A percentile compares a stretch with the other conserved stretches of the same genome.
Conservation (phyloP, 208 protist species). For the Leishmania gerbilli region DNA sequence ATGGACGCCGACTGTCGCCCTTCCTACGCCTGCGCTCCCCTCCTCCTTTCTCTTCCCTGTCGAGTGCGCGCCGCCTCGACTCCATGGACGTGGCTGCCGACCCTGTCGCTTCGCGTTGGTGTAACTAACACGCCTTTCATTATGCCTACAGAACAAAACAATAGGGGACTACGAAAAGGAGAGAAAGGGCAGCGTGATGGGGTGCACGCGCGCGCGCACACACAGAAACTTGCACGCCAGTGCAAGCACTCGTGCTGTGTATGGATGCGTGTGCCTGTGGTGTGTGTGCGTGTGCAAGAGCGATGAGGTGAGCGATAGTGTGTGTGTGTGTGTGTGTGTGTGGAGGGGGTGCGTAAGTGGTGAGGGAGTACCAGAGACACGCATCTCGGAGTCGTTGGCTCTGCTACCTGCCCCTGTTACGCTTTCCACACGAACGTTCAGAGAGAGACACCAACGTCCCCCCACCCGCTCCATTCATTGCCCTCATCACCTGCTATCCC, state of each 20-base stretch:
- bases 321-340: too few relatives aligned
- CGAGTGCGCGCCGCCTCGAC: not conserved
- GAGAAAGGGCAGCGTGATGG: not conserved
- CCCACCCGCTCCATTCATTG: not conserved
- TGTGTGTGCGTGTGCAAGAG: too few relatives aligned
- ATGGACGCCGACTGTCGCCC: not conserved
- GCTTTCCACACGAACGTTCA: not conserved
- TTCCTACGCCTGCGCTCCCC: not conserved
- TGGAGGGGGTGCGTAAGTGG: not conserved
- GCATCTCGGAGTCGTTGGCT: not conserved
- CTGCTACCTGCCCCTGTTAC: not conserved
- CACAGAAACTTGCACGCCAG: not conserved
- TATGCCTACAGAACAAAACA: not conserved
- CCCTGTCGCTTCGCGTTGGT: not conserved
- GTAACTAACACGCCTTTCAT: not conserved
- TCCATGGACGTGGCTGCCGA: not conserved
- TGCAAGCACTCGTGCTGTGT: not conserved
- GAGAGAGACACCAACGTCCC: not conserved
- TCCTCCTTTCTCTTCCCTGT: not conserved
- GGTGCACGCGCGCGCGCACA: not conserved
- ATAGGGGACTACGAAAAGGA: not conserved
- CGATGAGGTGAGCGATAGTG: too few relatives aligned
- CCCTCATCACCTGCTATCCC: not conserved
- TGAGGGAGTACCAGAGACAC: not conserved
- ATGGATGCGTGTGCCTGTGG: constrained; percentile 2